Evolutionary conservation across 345 rosid species (phyloP).

Genomic region (Gossypium rotundifolium): DNA sequence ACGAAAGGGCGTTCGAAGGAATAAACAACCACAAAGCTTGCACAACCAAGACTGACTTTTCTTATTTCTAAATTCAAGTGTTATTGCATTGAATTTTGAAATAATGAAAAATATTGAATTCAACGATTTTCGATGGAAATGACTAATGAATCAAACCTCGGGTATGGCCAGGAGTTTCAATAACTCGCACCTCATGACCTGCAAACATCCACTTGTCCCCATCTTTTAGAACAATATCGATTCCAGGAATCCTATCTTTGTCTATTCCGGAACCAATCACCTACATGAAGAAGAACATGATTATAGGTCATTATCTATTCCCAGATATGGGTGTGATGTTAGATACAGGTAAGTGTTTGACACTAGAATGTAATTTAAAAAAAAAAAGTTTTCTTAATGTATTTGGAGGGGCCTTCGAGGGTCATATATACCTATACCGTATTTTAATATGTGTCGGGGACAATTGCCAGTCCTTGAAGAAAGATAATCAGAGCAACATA

Average conservation of each 20-base stretch:
- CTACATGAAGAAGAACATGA: constrained; percentile 32
- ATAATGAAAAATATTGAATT: neutral
- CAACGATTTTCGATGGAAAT: neutral
- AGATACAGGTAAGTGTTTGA: neutral
- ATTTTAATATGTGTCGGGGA: neutral
- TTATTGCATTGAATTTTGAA: neutral
- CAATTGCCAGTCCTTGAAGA: neutral
- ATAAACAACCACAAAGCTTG: neutral
- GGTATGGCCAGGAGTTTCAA: constrained; percentile 95
- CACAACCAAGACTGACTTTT: neutral
- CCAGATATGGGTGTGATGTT: neutral
- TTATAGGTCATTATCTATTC: neutral
- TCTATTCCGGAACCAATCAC: constrained; percentile 87
- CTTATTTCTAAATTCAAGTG: neutral
- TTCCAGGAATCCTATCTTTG: constrained; percentile 79
- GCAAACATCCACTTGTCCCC: constrained; percentile 99
- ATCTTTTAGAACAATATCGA: constrained; percentile 78
- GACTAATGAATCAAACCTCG: constrained; percentile 48
- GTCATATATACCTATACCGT: neutral
- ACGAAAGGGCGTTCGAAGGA: neutral
- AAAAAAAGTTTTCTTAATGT: neutral
- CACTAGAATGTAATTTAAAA: neutral
- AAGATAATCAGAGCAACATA: neutral
- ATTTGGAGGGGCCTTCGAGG: neutral
- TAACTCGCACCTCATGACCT: constrained; percentile 81